phyloP scores from a whole-genome alignment of 2,329 filamentous ascomycete genomes.

The Fusarium coicis region DNA sequence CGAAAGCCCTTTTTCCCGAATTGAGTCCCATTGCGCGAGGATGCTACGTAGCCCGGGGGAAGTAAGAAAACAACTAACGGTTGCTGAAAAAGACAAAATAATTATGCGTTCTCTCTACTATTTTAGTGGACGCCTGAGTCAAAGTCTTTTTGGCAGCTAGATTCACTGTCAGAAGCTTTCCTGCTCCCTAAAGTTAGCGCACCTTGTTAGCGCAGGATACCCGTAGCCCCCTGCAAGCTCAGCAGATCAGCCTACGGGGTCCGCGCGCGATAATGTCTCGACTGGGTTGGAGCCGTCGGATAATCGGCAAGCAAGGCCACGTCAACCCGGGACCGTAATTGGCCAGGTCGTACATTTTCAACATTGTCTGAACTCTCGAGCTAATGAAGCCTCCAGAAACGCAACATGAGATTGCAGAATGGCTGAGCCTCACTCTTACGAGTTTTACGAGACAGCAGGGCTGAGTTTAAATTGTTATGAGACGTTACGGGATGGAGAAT shows the following conservation, averaged over 20 bases:
- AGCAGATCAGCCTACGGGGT: neutral
- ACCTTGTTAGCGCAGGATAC: neutral
- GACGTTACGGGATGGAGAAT: neutral
- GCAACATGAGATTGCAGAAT: neutral
- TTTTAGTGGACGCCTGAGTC: rapidly evolving
- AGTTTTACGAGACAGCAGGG: neutral
- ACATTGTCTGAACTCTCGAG: neutral
- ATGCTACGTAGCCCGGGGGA: neutral
- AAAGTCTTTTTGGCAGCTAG: neutral
- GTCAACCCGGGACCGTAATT: neutral
- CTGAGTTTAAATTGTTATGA: neutral
- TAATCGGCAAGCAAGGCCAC: neutral
- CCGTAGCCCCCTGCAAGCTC: neutral
- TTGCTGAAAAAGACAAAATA: rapidly evolving
- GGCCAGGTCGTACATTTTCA: neutral
- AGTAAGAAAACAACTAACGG: neutral
- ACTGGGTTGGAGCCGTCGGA: neutral
- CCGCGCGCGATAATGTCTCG: neutral
- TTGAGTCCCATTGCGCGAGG: neutral
- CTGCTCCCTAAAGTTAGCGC: neutral
- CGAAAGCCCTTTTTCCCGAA: neutral
- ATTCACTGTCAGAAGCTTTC: neutral
- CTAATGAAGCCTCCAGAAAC: neutral
- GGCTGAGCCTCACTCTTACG: neutral
- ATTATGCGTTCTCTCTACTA: rapidly evolving